Evolutionary conservation across 2,329 filamentous ascomycete genomes (phyloP), one percentile per base, ranked within the genome.

Genomic region (Didymosphaeria variabile): DNA sequence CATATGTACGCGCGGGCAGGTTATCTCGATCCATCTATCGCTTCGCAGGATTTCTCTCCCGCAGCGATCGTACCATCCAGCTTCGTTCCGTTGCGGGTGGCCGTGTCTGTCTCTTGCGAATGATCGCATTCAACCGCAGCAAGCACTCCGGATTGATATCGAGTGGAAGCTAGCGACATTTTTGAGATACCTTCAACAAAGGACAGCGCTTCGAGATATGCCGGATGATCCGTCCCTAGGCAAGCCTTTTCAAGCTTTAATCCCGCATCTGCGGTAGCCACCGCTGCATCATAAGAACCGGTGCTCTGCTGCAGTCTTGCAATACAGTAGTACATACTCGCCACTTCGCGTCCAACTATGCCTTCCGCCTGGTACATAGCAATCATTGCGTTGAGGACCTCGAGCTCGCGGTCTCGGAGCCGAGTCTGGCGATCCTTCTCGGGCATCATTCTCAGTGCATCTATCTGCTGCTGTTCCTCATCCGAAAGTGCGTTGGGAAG

Each of bases 311-410:
- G 26, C 21, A 55, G 15, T 19, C 13, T n/a, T 32, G 53, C 53
- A 5, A 55, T n/a, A 5, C 17, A 29, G 21, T 55, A 55, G 26
- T 55, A 26, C 19, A 55, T 47, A 32, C 53, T 55, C 42, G 53
- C 29, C 2, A 55, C 53, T 36, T 55, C 53, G n/a, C 53, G 42
- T 31, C 53, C 53, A 15, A 46, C 53, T 12, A 46, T 55, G n/a
- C 36, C 40, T 46, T 55, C 29, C 17, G 15, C 36, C 31, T 29
- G 31, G 31, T 55, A 55, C 40, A 55, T 46, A 17, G 21, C 40
- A 42, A 55, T 29, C 42, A 55, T 55, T 5, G 12, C 36, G 6
- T 26, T 34, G 29, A 46, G 40, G 9, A 47, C 31, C 9, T 55
- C n/a, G 7, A 45, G 26, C 31, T 55, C 53, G 40, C 29, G 19